phyloP scores from a whole-genome alignment of 179 eudicot species.

The Kewa caespitosa region DNA sequence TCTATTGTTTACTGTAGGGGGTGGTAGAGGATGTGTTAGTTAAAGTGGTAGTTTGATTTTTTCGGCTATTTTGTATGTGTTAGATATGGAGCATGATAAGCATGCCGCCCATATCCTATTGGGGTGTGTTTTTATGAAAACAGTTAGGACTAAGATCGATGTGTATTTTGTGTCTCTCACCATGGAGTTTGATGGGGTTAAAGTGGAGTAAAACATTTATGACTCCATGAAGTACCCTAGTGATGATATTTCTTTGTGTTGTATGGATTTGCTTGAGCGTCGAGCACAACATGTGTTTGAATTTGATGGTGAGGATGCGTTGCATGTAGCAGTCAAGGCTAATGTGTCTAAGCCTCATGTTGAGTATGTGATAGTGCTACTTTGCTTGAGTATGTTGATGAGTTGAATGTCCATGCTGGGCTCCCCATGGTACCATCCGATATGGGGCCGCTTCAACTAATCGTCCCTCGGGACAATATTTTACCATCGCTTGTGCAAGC shows the following conservation, averaged over 20 bases:
- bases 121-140: too few species aligned
- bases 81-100: neutral
- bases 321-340: too few species aligned
- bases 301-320: too few species aligned
- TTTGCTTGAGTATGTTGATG: neutral
- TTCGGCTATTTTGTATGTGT: too few species aligned
- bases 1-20: too few species aligned
- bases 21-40: too few species aligned
- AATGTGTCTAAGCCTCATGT: too few species aligned
- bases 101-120: too few species aligned
- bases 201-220: neutral
- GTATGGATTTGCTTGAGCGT: neutral
- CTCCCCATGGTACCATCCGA: neutral
- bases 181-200: too few species aligned
- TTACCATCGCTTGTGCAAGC: conserved; percentile 3
- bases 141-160: too few species aligned
- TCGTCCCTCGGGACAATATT: neutral
- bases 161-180: neutral
- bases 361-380: neutral
- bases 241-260: neutral
- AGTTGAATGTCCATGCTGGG: neutral
- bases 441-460: neutral
- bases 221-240: too few species aligned
- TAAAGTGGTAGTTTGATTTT: too few species aligned
- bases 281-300: neutral